Percentiles rank a stretch among this genome's conserved stretches.
Conservation (phyloP, 1,284 basidiomycete genomes). For the Ustilago trichophora region DNA sequence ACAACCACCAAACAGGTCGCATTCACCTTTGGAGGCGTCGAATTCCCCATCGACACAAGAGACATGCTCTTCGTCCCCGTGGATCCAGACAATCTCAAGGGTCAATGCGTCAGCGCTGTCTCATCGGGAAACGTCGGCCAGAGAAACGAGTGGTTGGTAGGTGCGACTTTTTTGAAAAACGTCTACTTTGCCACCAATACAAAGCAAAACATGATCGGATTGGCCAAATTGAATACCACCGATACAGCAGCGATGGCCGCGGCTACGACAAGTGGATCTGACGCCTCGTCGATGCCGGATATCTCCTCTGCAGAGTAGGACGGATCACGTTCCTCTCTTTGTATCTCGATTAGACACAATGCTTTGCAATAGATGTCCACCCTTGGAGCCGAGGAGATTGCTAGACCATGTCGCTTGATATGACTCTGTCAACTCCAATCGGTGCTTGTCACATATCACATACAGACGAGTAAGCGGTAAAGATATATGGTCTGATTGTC, state of each 20-base stretch:
- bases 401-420: too few species aligned
- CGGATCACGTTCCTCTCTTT: too few species aligned
- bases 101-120: slow-evolving; percentile 80
- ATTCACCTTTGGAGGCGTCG: slow-evolving; percentile 74
- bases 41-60: slow-evolving; percentile 70
- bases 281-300: neutral
- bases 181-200: slow-evolving; percentile 75
- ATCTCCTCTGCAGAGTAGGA: too few species aligned
- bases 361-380: too few species aligned
- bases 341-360: too few species aligned
- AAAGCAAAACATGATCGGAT: slow-evolving; percentile 74
- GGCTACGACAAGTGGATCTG: too few species aligned
- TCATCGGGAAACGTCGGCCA: slow-evolving; percentile 70
- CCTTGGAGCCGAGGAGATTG: too few species aligned
- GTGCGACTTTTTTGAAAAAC: slow-evolving; percentile 67
- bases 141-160: slow-evolving; percentile 76
- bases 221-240: slow-evolving; percentile 69
- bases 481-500: too few species aligned
- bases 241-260: slow-evolving; percentile 12
- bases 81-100: slow-evolving; percentile 73
- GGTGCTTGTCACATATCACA: too few species aligned
- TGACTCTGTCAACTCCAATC: too few species aligned
- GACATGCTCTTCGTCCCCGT: slow-evolving; percentile 79
- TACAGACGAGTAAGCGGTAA: too few species aligned
- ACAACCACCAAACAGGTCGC: slow-evolving; percentile 75